A percentile compares a stretch with the other conserved stretches of the same genome.
These are phyloP conservation scores for Wickerhamiella kurtzmanii DNA, from an alignment of 805 yeast genomes.

Conservation along the genomic window DNA sequence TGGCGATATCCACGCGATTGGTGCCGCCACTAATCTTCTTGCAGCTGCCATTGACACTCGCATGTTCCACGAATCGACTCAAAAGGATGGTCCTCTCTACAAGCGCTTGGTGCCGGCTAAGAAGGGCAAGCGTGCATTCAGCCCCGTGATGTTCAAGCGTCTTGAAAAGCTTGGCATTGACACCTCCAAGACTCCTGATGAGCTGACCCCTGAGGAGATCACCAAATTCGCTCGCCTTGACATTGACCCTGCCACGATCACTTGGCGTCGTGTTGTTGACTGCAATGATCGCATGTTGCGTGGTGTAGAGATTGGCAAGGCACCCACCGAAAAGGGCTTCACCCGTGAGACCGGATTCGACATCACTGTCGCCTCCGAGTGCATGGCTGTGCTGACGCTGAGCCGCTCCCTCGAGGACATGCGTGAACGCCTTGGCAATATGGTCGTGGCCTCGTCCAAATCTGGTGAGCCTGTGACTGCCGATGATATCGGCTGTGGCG, in stretches of 20 bases:
- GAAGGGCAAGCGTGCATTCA: slow-evolving; percentile 66
- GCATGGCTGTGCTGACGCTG: slow-evolving; percentile 90
- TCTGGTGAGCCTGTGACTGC: slow-evolving; percentile 77
- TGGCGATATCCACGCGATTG: slow-evolving; percentile 94
- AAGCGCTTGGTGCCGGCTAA: slow-evolving; percentile 69
- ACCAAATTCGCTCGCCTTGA: slow-evolving; percentile 65
- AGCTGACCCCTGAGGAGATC: slow-evolving; percentile 64
- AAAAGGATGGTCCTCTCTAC: slow-evolving; percentile 67
- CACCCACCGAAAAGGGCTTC: slow-evolving; percentile 83
- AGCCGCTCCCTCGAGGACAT: slow-evolving; percentile 66
- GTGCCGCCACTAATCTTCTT: slow-evolving; percentile 81
- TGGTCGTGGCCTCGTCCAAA: slow-evolving; percentile 73
- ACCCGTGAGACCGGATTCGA: slow-evolving; percentile 85
- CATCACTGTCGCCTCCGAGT: slow-evolving; percentile 89
- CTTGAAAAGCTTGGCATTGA: slow-evolving; percentile 67
- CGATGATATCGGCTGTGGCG: slow-evolving; percentile 91
- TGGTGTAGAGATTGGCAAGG: slow-evolving; percentile 80
- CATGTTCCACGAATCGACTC: slow-evolving; percentile 87
- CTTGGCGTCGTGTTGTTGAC: slow-evolving; percentile 89
- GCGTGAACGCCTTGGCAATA: slow-evolving; percentile 74
- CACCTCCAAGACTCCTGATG: slow-evolving; percentile 47
- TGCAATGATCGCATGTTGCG: slow-evolving; percentile 85
- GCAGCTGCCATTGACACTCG: slow-evolving; percentile 97
- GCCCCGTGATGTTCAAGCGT: slow-evolving; percentile 66
- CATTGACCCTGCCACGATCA: slow-evolving; percentile 78